Percentiles rank a stretch among this genome's conserved stretches.
phyloP scores from a whole-genome alignment of 2,329 filamentous ascomycete species.

The Penicillium sp. region DNA sequence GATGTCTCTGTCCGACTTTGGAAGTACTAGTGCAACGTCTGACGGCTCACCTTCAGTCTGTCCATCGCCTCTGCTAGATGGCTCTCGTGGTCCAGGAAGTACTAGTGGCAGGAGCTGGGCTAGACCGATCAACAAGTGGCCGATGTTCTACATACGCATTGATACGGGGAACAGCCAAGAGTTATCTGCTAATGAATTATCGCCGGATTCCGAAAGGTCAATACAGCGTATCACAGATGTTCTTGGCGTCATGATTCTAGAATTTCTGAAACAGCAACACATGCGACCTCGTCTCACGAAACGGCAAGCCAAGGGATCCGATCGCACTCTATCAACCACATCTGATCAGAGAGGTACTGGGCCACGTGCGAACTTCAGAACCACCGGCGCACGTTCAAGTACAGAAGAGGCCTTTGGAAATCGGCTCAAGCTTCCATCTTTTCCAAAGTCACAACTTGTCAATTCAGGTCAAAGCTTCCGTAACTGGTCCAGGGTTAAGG shows the following conservation, averaged over 20 bases:
- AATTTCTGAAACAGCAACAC: constrained; percentile 70
- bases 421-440: constrained; percentile 30
- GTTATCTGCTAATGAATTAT: constrained; percentile 30
- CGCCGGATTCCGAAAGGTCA: constrained; percentile 36
- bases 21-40: constrained; percentile 49
- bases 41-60: neutral
- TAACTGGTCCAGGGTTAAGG: constrained; percentile 42
- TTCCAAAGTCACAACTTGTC: constrained; percentile 13
- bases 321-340: constrained; percentile 1
- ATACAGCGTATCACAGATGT: constrained; percentile 60
- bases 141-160: constrained; percentile 81
- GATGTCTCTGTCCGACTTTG: constrained; percentile 74
- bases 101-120: constrained; percentile 48
- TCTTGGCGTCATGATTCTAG: constrained; percentile 61
- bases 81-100: constrained; percentile 30
- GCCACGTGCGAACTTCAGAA: neutral
- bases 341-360: constrained; percentile 2
- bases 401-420: constrained; percentile 24
- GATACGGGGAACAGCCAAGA: constrained; percentile 43
- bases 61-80: constrained; percentile 25
- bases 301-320: constrained; percentile 11
- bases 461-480: constrained; percentile 26
- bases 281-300: constrained; percentile 52
- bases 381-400: constrained; percentile 2
- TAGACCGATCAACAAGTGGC: constrained; percentile 74